Evolutionary conservation across 208 protist genomes (phyloP).

Genomic region (Herpetomonas samuelpessoai): DNA sequence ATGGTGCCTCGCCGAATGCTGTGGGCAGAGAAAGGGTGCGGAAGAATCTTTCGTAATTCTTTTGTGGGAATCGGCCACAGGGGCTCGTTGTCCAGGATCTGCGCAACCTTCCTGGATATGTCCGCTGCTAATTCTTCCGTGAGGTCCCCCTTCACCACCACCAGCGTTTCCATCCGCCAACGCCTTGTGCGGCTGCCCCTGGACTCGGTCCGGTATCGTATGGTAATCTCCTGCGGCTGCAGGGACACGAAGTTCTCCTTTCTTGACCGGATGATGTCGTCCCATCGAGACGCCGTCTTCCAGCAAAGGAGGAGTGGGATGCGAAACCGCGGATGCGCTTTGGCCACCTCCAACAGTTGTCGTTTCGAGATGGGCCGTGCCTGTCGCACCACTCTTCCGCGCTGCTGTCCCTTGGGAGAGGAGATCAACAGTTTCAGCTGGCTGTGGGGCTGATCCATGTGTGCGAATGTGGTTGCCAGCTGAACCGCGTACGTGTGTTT

Average conservation of each 20-base stretch:
- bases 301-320: slow-evolving; percentile 6
- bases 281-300: slow-evolving; percentile 19
- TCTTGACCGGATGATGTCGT: slow-evolving; percentile 4
- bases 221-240: not conserved
- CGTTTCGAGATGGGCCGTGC: not conserved
- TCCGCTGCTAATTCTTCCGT: not conserved
- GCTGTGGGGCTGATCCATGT: slow-evolving; percentile 1
- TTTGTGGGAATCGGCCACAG: slow-evolving; percentile 13
- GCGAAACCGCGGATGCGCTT: no score
- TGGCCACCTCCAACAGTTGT: slow-evolving; percentile 2
- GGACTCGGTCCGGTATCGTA: slow-evolving; percentile 12
- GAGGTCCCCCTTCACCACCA: slow-evolving; percentile 2
- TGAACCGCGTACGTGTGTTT: no score
- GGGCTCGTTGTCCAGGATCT: not conserved
- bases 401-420: slow-evolving; percentile 8
- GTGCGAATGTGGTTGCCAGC: slow-evolving; percentile 7
- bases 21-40: slow-evolving; percentile 18
- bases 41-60: slow-evolving; percentile 4
- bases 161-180: slow-evolving; percentile 11
- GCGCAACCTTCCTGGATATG: slow-evolving; percentile 1
- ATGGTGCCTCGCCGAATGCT: slow-evolving; percentile 19
- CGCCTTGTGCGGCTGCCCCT: slow-evolving; percentile 8
- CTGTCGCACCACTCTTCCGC: slow-evolving; percentile 4
- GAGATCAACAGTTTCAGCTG: no score
- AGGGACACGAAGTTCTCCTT: not conserved